Base-by-base conservation (phyloP, 257 asterid species). In the Anisodus tanguticus region DNA sequence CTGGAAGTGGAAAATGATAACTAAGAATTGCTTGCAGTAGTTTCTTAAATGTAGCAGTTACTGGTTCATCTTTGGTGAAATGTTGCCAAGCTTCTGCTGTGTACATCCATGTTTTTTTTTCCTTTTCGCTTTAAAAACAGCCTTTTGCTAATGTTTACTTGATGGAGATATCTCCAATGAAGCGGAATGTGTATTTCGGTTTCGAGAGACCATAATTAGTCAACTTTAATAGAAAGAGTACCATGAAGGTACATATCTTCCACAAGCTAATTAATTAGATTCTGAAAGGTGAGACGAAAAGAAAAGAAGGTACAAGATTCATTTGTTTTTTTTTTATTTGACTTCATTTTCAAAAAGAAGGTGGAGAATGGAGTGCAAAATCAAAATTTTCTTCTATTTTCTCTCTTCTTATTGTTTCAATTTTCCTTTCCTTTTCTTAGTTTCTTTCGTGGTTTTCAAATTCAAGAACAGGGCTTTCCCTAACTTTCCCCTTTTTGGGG, bases 1-100 rank as follows among this genome's bases (percentile, higher is more conserved):
- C 54, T 41, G 41, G 83, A 60, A 22, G 71, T 58, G 70, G 70
- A 81, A 26, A 22, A 45, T 80, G 69, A 80, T 7, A 59, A 67
- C 35, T 31, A 31, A 31, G 35, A 67, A 11, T 82, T 77, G 64
- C 1, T 6, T 13, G 60, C 49, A 53, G 64, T 76, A 76, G 47
- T 77, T 77, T 77, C 26, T 31, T 77, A 77, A 77, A 13, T 7
- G 82, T 77, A 77, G 35, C 35, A 31, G 35, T 31, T 31, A 31
- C 35, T 31, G 35, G 82, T 76, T 76, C 81, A 51, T 76, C 47
- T 53, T 77, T 77, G 82, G 22, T 77, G 82, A 12, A 76, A 74
- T 51, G 82, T 77, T 31, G 64, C 64, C 39, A 77, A 54, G 22
- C 26, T 77, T 74, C 62, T 77, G 82, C 8, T 53, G 60, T 77